phyloP scores from a whole-genome alignment of 2,329 filamentous ascomycete species.

The Aspergillus sp. region DNA sequence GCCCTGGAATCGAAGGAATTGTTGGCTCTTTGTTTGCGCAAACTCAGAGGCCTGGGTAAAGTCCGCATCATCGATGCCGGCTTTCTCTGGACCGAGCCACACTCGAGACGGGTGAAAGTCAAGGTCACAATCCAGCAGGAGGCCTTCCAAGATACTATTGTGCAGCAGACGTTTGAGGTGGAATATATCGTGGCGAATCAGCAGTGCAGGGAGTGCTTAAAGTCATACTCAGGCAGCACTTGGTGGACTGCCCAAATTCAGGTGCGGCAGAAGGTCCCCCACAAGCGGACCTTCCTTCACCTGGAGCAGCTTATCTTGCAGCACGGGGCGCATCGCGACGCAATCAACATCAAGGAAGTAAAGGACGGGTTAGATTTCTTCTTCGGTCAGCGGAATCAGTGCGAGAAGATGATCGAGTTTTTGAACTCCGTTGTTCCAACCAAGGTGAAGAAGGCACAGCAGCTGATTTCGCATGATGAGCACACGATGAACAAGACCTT shows the following conservation, averaged over 20 bases:
- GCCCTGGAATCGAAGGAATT: slow-evolving; percentile 82
- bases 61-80: slow-evolving; percentile 90
- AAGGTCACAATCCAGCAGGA: slow-evolving; percentile 87
- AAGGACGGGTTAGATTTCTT: slow-evolving; percentile 96
- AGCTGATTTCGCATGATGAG: slow-evolving; percentile 85
- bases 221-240: slow-evolving; percentile 93
- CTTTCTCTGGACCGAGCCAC: slow-evolving; percentile 97
- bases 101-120: slow-evolving; percentile 83
- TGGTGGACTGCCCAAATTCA: slow-evolving; percentile 92
- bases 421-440: slow-evolving; percentile 72
- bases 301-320: slow-evolving; percentile 95
- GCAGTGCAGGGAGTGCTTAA: slow-evolving; percentile 89
- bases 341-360: slow-evolving; percentile 96
- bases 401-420: slow-evolving; percentile 87
- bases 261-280: slow-evolving; percentile 90
- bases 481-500: slow-evolving; percentile 87
- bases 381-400: slow-evolving; percentile 81
- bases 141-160: slow-evolving; percentile 54
- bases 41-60: slow-evolving; percentile 75
- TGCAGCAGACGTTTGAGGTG: slow-evolving; percentile 94
- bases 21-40: slow-evolving; percentile 81
- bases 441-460: slow-evolving; percentile 73
- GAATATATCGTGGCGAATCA: slow-evolving; percentile 83
- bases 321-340: slow-evolving; percentile 81
- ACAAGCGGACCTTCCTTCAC: slow-evolving; percentile 78